phyloP scores from a whole-genome alignment of 2,329 filamentous ascomycete species.

The Aspergillus piperis region DNA sequence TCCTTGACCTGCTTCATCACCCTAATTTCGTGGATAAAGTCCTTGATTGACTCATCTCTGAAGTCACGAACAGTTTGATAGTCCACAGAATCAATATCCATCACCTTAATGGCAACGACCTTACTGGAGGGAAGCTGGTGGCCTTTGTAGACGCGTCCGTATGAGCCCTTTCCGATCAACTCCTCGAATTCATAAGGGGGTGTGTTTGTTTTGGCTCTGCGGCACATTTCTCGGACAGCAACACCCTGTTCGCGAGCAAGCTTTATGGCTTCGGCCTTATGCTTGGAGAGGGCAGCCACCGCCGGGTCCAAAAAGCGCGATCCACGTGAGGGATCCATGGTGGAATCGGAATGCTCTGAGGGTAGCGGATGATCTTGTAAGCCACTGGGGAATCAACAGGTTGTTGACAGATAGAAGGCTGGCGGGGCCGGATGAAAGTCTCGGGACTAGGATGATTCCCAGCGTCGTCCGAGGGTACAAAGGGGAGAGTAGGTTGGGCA shows the following conservation, averaged over 20 bases:
- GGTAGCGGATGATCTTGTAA: not conserved
- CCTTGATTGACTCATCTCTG: slow-evolving; percentile 53
- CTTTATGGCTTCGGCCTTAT: slow-evolving; percentile 51
- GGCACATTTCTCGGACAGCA: slow-evolving; percentile 50
- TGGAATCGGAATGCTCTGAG: not conserved
- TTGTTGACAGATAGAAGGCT: not conserved
- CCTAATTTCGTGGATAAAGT: slow-evolving; percentile 63
- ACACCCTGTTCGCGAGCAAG: slow-evolving; percentile 49
- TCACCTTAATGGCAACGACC: slow-evolving; percentile 54
- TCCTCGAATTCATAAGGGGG: slow-evolving; percentile 54
- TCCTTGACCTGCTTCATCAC: slow-evolving; percentile 65
- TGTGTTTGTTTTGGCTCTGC: slow-evolving; percentile 45
- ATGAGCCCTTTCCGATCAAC: slow-evolving; percentile 54
- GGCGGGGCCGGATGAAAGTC: not conserved
- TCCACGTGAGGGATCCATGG: slow-evolving; percentile 26
- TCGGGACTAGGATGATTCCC: too few relatives aligned
- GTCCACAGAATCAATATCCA: slow-evolving; percentile 53
- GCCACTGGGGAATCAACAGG: not conserved
- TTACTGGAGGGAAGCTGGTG: slow-evolving; percentile 42
- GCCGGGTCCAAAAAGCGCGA: slow-evolving; percentile 44
- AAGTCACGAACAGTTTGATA: slow-evolving; percentile 50
- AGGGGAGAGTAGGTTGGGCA: not conserved
- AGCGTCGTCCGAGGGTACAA: too few relatives aligned
- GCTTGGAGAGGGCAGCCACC: slow-evolving; percentile 49
- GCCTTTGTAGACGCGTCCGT: slow-evolving; percentile 55